These are phyloP conservation scores for Candida freyschussii DNA, from an alignment of 1,139 yeast species.

Conservation along the genomic window DNA sequence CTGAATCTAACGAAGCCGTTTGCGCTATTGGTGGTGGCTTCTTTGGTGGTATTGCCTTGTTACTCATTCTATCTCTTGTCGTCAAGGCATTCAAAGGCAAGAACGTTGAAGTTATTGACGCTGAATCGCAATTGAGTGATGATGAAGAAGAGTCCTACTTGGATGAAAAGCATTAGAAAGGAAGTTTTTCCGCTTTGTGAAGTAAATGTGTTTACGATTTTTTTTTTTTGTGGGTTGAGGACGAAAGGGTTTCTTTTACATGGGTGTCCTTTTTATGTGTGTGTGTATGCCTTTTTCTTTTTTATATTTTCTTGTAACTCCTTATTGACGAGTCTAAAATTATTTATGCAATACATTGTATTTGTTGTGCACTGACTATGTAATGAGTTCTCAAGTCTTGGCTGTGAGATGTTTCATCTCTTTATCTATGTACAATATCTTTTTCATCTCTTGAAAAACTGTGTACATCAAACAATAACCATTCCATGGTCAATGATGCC, in stretches of 20 bases:
- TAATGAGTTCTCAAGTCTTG: too few relatives aligned
- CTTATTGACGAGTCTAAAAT: neutral
- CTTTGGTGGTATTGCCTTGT: constrained; percentile 10
- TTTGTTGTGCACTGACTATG: too few relatives aligned
- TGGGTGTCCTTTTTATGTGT: constrained; percentile 1
- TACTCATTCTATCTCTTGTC: constrained; percentile 6
- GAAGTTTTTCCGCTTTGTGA: too few relatives aligned
- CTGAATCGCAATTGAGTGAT: constrained; percentile 8
- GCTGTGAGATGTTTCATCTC: too few relatives aligned
- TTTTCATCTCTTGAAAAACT: constrained; percentile 1
- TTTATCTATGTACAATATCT: too few relatives aligned
- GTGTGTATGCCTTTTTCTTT: neutral
- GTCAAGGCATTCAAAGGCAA: constrained; percentile 4
- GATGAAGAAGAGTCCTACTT: constrained; percentile 12
- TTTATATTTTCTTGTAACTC: neutral
- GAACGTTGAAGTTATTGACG: constrained; percentile 4
- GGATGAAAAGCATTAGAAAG: constrained; percentile 5
- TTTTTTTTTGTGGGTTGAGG: constrained; percentile 1
- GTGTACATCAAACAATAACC: constrained; percentile 32
- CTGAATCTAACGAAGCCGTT: constrained; percentile 12
- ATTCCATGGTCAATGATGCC: constrained; percentile 39
- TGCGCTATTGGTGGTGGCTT: constrained; percentile 13
- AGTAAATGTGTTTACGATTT: neutral
- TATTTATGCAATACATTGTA: too few relatives aligned
- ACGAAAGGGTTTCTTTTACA: neutral